Base-by-base conservation (phyloP, 495 filamentous ascomycete genomes). In the Corynascus novoguineensis region DNA sequence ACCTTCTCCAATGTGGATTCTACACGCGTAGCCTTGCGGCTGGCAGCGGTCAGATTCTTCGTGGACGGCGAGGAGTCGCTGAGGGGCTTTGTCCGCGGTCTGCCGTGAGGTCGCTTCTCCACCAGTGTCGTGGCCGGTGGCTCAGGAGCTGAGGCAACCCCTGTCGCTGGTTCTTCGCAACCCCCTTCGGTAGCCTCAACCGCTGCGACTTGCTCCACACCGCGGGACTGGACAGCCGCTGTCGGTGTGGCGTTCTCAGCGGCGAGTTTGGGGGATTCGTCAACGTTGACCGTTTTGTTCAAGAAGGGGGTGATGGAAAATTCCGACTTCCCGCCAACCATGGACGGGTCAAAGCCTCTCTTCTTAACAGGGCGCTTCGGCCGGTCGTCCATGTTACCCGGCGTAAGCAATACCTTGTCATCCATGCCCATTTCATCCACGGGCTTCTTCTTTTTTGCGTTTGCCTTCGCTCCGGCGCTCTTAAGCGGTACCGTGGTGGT, bases 231-330 rank as follows among this genome's bases (percentile, higher is more conserved):
- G 40, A 63, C 35, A 2, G 53, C n/a, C 1, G 42, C 31, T 27
- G 31, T 57, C 9, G 44, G 44, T 2, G 60, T 54, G 32, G 27
- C 17, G 17, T 51, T 45, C 7, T 58, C 38, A 17, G 2, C 24
- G 9, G 53, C 2, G 1, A 32, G 45, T 6, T 56, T 56, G 1
- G 50, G 37, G 37, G 57, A 55, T 5, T 59, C 58, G 15, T 59
- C 49, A 29, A 72, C 71, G 62, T 76, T 85, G 40, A 80, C 75
- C 7, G 86, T 88, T 50, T 88, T 85, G 73, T 92, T 95, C 28
- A 97, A 73, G 70, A 91, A 95, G 0, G 92, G 92, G 1, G 92
- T 97, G 59, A 97, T 91, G 11, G 90, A 93, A 66, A 97, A 97
- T 19, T 78, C 83, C 1, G 90, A 95, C 68, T 95, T 95, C 60